Evolutionary conservation across 441 rosid genomes (phyloP).

Genomic region (Mallotus japonicus): DNA sequence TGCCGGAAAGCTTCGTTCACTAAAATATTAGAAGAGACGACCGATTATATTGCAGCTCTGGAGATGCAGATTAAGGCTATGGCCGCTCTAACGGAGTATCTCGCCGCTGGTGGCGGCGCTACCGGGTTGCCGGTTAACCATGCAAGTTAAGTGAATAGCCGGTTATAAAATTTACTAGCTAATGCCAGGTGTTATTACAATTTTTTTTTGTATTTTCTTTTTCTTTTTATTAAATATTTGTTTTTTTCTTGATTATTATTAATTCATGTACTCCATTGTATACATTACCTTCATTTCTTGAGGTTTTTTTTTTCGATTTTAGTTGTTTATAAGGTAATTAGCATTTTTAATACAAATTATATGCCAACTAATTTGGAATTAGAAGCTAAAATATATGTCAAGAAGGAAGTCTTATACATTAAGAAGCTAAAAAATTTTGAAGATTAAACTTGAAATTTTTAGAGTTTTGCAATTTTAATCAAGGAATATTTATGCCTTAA

Average conservation of each 20-base stretch:
- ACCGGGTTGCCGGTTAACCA: conserved; percentile 14
- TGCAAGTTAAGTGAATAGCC: conserved; percentile 1
- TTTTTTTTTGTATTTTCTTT: conserved; percentile 1
- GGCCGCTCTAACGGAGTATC: conserved; percentile 58
- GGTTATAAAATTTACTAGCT: conserved; percentile 9
- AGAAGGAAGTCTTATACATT: no score
- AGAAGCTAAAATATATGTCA: no score
- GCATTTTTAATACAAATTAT: no score
- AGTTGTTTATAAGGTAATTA: not conserved
- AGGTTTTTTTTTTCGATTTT: not conserved
- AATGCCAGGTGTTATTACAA: conserved; percentile 28
- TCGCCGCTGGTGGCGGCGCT: conserved; percentile 30
- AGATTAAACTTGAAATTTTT: no score
- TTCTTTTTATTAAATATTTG: conserved; percentile 14
- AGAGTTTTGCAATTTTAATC: no score
- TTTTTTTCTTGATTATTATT: conserved; percentile 9
- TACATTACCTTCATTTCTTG: conserved; percentile 15
- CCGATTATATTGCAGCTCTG: conserved; percentile 85
- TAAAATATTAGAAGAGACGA: conserved; percentile 73
- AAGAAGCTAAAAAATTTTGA: no score
- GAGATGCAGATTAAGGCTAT: conserved; percentile 94
- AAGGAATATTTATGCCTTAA: no score
- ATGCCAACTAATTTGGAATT: no score
- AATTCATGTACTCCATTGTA: conserved; percentile 37
- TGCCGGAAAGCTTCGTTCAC: conserved; percentile 77